Evolutionary conservation across 2,329 filamentous ascomycete species (phyloP).

Genomic region (Paracoccidioides brasiliensis): DNA sequence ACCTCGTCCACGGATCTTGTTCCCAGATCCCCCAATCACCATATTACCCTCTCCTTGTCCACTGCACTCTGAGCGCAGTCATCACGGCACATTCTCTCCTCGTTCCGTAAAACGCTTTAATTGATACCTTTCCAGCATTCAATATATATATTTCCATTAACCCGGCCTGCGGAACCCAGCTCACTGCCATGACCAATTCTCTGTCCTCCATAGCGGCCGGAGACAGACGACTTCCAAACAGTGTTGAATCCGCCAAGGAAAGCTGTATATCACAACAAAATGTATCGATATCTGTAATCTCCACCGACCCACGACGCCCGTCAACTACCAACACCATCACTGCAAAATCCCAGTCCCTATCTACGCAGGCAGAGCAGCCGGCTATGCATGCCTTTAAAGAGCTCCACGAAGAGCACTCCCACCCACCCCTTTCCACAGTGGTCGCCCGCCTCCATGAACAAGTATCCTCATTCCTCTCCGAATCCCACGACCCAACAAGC

Average conservation of each 20-base stretch:
- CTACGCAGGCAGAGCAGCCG: not conserved
- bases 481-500: slow-evolving; percentile 42
- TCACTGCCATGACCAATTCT: not conserved
- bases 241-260: not conserved
- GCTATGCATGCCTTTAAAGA: not conserved
- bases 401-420: slow-evolving; percentile 2
- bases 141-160: not conserved
- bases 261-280: not conserved
- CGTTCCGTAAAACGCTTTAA: not conserved
- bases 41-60: not conserved
- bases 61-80: not conserved
- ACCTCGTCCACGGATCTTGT: too few species aligned
- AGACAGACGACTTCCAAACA: not conserved
- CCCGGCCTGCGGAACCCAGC: not conserved
- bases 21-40: too few species aligned
- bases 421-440: slow-evolving; percentile 41
- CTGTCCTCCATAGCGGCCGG: not conserved
- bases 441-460: slow-evolving; percentile 48
- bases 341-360: not conserved
- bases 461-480: slow-evolving; percentile 53
- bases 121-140: not conserved
- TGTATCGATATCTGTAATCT: not conserved
- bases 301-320: too few species aligned
- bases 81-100: not conserved
- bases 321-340: not conserved